These are phyloP conservation scores for Gossypium thurberi DNA, from an alignment of 345 rosid genomes.

Conservation along the genomic window DNA sequence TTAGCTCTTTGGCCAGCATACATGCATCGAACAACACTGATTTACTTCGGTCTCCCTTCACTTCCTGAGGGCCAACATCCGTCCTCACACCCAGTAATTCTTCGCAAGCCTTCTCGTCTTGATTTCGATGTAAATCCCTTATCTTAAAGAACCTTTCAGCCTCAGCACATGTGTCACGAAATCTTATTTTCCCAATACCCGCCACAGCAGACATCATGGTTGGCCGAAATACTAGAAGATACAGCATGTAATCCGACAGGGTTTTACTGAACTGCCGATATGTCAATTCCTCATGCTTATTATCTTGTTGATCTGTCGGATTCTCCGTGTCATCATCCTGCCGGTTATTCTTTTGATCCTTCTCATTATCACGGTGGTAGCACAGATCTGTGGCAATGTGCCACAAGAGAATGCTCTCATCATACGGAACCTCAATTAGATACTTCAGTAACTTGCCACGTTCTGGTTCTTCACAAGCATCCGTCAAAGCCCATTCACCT, in stretches of 20 bases:
- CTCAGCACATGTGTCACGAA: constrained; percentile 40
- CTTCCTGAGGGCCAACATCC: constrained; percentile 23
- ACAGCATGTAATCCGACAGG: constrained; percentile 52
- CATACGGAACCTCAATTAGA: constrained; percentile 25
- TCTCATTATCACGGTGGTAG: constrained; percentile 9
- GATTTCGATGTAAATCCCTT: background rate
- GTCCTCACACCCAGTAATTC: constrained; percentile 21
- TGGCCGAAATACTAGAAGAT: constrained; percentile 43
- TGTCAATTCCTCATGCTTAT: background rate
- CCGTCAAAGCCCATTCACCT: constrained; percentile 50
- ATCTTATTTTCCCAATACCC: constrained; percentile 39
- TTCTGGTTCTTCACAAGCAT: constrained; percentile 15
- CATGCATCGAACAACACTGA: constrained; percentile 52
- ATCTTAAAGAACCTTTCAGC: constrained; percentile 29
- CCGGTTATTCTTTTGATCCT: no score
- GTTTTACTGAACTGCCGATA: constrained; percentile 29
- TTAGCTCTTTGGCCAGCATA: constrained; percentile 44
- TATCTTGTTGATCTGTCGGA: no score
- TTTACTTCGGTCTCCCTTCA: constrained; percentile 54
- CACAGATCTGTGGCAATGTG: constrained; percentile 60
- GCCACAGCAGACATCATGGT: constrained; percentile 40
- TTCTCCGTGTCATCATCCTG: background rate
- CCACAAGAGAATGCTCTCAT: constrained; percentile 40
- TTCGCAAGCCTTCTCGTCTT: constrained; percentile 11
- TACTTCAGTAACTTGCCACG: constrained; percentile 25